Base-by-base conservation (phyloP, 2,329 filamentous ascomycete species). In the Rutstroemia sp. region DNA sequence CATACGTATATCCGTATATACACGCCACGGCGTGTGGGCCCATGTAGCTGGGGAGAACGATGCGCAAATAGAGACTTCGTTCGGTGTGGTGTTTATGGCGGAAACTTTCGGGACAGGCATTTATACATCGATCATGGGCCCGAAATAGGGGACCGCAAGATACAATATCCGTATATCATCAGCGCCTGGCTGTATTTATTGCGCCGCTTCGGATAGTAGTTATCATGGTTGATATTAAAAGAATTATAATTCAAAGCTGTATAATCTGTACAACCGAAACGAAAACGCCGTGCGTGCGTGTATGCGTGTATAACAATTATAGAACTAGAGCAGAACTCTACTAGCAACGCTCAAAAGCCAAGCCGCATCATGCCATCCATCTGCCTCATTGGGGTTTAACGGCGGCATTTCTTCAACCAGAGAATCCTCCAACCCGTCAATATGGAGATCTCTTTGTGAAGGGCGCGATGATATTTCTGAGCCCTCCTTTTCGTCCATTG, bases 321-420 rank as follows among this genome's bases (percentile, higher is more conserved):
- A 5, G 36, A n/a, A 45, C 27, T 34, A 66, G 21, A 70, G 55
- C 39, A 70, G 53, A 10, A 68, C 68, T 46, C 67, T 69, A 44
- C 63, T 66, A 30, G 83, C 84, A 60, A 87, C 82, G 60, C 78
- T 84, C 55, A 87, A 70, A 48, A 88, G 69, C 84, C 84, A 88
- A 16, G 82, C 82, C 25, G 83, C 84, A 69, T 87, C 84, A 57
- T 80, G 77, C 84, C 83, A 87, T 8, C 78, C 78, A 16, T 81
- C 82, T 45, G 81, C 77, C 51, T 85, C 77, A 8, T 75, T 72
- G 44, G 76, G 76, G 51, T 73, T 73, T 9, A 75, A 72, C 34
- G 66, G 79, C 66, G 75, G 74, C 40, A 83, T 71, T 9, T 70
- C 70, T 49, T 79, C 76, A 48, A 76, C 73, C 0, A 73, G 67